Evolutionary conservation across 352 stramenopile genomes (phyloP), one percentile per base, ranked within the genome.

Genomic region (Phytophthora agathidicida): DNA sequence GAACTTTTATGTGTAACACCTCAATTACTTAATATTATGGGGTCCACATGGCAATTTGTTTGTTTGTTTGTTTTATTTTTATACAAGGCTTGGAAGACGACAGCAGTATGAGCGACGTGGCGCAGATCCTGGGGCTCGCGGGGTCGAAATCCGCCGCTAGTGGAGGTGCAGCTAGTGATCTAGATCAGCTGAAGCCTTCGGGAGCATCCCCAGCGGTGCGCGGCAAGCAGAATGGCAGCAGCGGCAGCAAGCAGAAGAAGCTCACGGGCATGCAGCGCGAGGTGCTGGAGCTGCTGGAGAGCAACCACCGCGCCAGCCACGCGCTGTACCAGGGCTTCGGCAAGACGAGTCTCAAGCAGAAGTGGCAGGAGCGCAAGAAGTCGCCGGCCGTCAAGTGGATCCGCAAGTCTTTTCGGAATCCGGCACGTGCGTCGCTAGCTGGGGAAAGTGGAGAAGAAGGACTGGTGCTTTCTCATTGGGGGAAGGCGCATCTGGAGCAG

Each of bases 211-310:
- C 63, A n/a, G 22, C 43, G 5, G 13, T 28, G 11, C 61, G 62
- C 6, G 49, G 51, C 0, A 75, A 68, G 56, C 60, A 67, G 37
- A 63, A n/a, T n/a, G n/a, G 16, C 3, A 44, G 46, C 7, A 43
- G 50, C 23, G 42, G 28, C 11, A 41, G 24, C 19, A 75, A 77
- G 37, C 66, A 69, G 41, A 86, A 84, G 62, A 86, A 86, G 63
- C 73, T 83, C 22, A 84, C 75, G 19, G 75, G 78, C 5, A 88
- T 86, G 78, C 78, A 86, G 57, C 73, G 78, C 17, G 75, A 88
- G 51, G 78, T 88, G 39, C 50, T 88, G n/a, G 75, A 84, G 50
- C 69, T 88, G 20, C 54, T 88, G 19, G 75, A 88, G 60, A 83
- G 65, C 65, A 86, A 68, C 32, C 76, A 88, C 43, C 75, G 78